These are phyloP conservation scores for Nakaseomyces glabratus DNA, from an alignment of 1,139 yeast genomes.

Conservation along the genomic window DNA sequence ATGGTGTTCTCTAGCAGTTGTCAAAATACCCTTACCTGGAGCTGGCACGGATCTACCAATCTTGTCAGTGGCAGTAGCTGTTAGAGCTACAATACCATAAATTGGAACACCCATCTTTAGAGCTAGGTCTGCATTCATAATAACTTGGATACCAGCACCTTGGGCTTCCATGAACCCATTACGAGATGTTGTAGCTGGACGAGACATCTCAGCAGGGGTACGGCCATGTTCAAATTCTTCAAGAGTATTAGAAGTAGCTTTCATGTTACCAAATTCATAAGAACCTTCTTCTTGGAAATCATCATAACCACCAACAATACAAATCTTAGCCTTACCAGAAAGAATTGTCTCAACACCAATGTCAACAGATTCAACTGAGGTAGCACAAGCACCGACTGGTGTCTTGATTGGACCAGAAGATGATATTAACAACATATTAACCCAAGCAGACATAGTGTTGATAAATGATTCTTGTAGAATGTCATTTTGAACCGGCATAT, in stretches of 20 bases:
- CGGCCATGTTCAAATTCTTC: slow-evolving; percentile 92
- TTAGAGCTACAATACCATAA: slow-evolving; percentile 86
- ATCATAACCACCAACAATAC: slow-evolving; percentile 97
- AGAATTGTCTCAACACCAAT: slow-evolving; percentile 89
- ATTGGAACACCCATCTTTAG: slow-evolving; percentile 98
- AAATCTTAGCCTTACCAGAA: slow-evolving; percentile 89
- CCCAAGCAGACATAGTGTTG: slow-evolving; percentile 99
- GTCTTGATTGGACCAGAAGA: slow-evolving; percentile 99
- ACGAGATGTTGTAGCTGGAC: slow-evolving; percentile 95
- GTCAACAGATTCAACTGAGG: slow-evolving; percentile 96
- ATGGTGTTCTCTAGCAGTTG: slow-evolving; percentile 92
- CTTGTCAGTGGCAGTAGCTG: slow-evolving; percentile 96
- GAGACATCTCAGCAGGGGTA: slow-evolving; percentile 96
- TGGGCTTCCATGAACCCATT: slow-evolving; percentile 99
- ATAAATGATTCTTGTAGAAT: slow-evolving; percentile 95
- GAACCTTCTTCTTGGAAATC: slow-evolving; percentile 99
- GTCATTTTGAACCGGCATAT: slow-evolving; percentile 91
- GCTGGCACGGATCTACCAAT: slow-evolving; percentile 99
- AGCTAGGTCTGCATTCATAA: slow-evolving; percentile 93
- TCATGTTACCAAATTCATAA: slow-evolving; percentile 96
- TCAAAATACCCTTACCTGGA: slow-evolving; percentile 98
- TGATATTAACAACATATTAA: slow-evolving; percentile 90
- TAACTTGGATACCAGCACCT: slow-evolving; percentile 97
- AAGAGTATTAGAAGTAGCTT: slow-evolving; percentile 85
- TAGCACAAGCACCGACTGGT: slow-evolving; percentile 99